Evolutionary conservation across 495 filamentous ascomycete genomes (phyloP).

Genomic region (Haplographium delicatum): DNA sequence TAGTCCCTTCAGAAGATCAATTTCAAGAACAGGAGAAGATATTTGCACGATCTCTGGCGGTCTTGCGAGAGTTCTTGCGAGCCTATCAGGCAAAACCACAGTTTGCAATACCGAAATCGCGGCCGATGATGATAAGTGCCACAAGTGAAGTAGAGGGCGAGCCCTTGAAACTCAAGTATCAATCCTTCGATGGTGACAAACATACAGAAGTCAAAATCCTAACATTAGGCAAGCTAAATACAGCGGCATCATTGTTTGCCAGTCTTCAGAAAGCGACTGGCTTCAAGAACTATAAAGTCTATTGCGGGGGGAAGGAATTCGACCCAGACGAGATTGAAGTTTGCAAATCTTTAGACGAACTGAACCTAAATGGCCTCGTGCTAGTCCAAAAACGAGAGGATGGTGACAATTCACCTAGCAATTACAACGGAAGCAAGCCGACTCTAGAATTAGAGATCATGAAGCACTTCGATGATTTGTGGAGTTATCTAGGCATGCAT

Average conservation of each 20-base stretch:
- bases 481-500: conserved; percentile 71
- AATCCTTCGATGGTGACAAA: conserved; percentile 58
- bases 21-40: conserved; percentile 45
- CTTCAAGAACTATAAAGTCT: conserved; percentile 61
- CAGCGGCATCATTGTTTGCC: conserved; percentile 58
- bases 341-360: conserved; percentile 50
- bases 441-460: conserved; percentile 70
- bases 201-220: conserved; percentile 52
- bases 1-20: conserved; percentile 34
- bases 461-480: conserved; percentile 80
- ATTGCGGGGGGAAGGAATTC: conserved; percentile 42
- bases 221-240: conserved; percentile 64
- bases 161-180: conserved; percentile 62
- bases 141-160: conserved; percentile 46
- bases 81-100: conserved; percentile 41
- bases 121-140: conserved; percentile 34
- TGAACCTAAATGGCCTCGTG: conserved; percentile 57
- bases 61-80: conserved; percentile 42
- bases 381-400: conserved; percentile 47
- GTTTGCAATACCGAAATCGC: conserved; percentile 42
- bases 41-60: conserved; percentile 60
- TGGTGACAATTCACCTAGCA: conserved; percentile 25
- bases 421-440: conserved; percentile 37
- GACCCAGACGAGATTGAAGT: conserved; percentile 43
- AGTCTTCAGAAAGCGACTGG: conserved; percentile 61